phyloP scores from a whole-genome alignment of 306 rosid genomes.

The Begonia fuchsioides region DNA sequence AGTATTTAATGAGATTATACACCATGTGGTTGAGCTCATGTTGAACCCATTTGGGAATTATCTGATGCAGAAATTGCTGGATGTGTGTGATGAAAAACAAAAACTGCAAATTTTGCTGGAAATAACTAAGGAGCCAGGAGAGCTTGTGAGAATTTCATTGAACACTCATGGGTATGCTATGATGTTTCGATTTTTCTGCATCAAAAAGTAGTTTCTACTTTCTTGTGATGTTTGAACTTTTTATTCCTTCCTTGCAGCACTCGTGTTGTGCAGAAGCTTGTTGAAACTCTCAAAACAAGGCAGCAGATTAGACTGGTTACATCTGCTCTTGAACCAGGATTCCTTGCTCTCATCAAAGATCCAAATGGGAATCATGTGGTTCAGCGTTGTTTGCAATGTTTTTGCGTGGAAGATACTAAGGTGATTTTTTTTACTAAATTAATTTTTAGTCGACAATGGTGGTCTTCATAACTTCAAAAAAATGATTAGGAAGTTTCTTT shows the following conservation, averaged over 20 bases:
- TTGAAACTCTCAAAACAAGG: conserved; percentile 48
- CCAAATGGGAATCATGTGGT: conserved; percentile 59
- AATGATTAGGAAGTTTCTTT: too few species aligned
- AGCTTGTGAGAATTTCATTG: conserved; percentile 46
- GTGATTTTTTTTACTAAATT: conserved; percentile 12
- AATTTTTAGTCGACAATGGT: not conserved
- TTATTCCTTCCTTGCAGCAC: conserved; percentile 30
- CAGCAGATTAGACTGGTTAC: conserved; percentile 34
- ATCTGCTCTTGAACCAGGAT: conserved; percentile 49
- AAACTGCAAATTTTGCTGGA: conserved; percentile 31
- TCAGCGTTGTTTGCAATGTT: conserved; percentile 45
- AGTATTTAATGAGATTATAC: conserved; percentile 35
- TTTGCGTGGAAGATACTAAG: conserved; percentile 34
- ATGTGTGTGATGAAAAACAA: conserved; percentile 37
- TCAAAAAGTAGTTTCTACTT: not conserved
- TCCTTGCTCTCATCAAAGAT: conserved; percentile 46
- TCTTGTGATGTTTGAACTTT: conserved; percentile 5
- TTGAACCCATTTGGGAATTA: conserved; percentile 65
- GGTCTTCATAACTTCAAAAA: not conserved
- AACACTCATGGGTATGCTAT: conserved; percentile 46
- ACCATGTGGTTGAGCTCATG: conserved; percentile 49
- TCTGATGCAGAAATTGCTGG: conserved; percentile 69
- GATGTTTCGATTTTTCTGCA: conserved; percentile 4
- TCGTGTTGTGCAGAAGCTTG: conserved; percentile 53
- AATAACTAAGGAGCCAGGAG: conserved; percentile 32